Base-by-base conservation (phyloP, 1,284 basidiomycete genomes). In the Rhodotorula sp. region DNA sequence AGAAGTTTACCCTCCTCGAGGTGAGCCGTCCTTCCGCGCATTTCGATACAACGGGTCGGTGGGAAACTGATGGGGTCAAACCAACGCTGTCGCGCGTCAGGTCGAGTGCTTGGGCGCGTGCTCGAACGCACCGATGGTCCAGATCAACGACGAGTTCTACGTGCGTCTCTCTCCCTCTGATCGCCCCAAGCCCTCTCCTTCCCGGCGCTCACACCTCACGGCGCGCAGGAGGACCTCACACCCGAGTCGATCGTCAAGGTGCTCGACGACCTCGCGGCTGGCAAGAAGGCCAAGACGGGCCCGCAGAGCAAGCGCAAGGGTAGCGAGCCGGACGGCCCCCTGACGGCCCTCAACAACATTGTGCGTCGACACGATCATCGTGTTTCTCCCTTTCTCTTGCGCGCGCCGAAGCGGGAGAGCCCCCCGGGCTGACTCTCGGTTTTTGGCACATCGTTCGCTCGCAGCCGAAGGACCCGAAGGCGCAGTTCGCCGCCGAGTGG, bases 101-200 rank as follows among this genome's bases (percentile, higher is more conserved):
- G 96, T 99, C 57, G 96, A 99, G 84, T 99, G 96, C 83, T 89
- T 98, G 78, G 96, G 95, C 71, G 97, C 96, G 63, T 99, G 96
- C 84, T 91, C 91, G 78, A 99, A 98, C 83, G 97, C 97, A n/a
- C 96, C 96, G 18, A 99, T 99, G 96, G 86, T 99, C 82, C 94
- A 91, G 78, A 87, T 99, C 80, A 91, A 91, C 65, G 97, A 99
- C 80, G 93, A 97, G 81, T 99, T 92, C 85, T 99, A 95, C 82
- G 92, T 92, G 79, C 75, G 89, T 85, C n/a, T 29, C 29, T 29
- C 29, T n/a, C 29, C 31, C 43, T 39, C 60, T 71, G 49, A 39
- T 21, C 29, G 60, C 52, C 4, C 20, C 2, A 47, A 34, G 23
- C 39, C 15, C 14, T 6, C 5, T 26, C 39, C 23, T 12, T 29